Evolutionary conservation across 148 eudicot genomes (phyloP), one percentile per base, ranked within the genome.

Genomic region (Mesembryanthemum crystallinum): DNA sequence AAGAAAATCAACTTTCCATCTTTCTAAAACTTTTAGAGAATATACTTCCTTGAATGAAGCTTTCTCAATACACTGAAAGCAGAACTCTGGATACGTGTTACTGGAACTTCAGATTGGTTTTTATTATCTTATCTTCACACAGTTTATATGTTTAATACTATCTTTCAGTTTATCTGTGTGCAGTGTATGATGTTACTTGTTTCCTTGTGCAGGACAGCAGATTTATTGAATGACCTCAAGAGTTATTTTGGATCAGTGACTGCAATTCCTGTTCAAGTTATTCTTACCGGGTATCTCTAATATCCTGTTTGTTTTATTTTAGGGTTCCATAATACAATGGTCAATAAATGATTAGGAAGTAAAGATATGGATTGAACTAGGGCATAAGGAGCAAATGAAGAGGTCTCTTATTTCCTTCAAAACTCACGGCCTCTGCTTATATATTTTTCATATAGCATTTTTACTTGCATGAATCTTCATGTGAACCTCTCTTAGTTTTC

Each of bases 241-340:
- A 20, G 55, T 54, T 78, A 88, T 76, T 89, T 88, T 78, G 89
- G 92, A 85, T 86, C 91, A n/a, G 72, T 83, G 49, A 74, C 85
- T 77, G 76, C 78, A 23, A 81, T 95, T 77, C 98, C 97, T 78
- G 73, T 87, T 78, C 89, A 87, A 83, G 96, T 94, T 87, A 75
- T 95, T 78, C 85, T 90, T 65, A 82, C 92, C 7, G 88, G 96
- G 98, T 95, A 89, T 60, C 49, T 39, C 39, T 28, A 30, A 27
- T 79, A 32, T 45, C 57, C 33, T 72, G 47, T 65, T 27, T 85
- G 20, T 55, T 51, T 67, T 32, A 10, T 63, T 66, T 64, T 59
- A 39, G 59, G 67, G 15, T 24, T 64, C 20, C 17, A 45, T 20
- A 54, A 14, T 23, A 28, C 6, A 5, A 23, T 8, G 9, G 13